Percentiles rank a stretch among this genome's conserved stretches.
These are phyloP conservation scores for Aspergillus sp. DNA, from an alignment of 2,329 filamentous ascomycete species.

Conservation along the genomic window DNA sequence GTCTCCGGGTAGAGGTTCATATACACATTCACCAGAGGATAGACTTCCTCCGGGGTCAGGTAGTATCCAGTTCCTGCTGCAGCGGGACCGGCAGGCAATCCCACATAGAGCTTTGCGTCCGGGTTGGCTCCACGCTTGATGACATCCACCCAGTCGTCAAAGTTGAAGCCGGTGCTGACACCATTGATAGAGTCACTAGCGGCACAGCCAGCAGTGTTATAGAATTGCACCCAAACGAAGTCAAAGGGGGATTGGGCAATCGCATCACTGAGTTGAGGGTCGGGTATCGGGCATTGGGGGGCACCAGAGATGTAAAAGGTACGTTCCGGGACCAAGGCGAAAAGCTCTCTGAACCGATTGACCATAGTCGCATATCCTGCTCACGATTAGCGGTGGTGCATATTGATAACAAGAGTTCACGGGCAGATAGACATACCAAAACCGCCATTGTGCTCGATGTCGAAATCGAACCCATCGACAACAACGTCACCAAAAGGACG, in stretches of 20 bases:
- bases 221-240: conserved; percentile 59
- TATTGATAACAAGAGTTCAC: background rate
- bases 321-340: conserved; percentile 33
- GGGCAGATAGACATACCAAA: conserved; percentile 27
- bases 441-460: conserved; percentile 41
- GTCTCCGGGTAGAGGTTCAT: conserved; percentile 40
- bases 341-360: conserved; percentile 48
- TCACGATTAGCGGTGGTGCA: background rate
- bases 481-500: conserved; percentile 51
- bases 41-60: conserved; percentile 49
- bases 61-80: conserved; percentile 46
- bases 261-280: conserved; percentile 49
- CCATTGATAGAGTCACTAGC: conserved; percentile 46
- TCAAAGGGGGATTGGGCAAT: conserved; percentile 52
- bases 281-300: conserved; percentile 56
- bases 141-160: conserved; percentile 48
- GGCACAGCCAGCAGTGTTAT: conserved; percentile 56
- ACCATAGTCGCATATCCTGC: conserved; percentile 53
- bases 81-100: conserved; percentile 45
- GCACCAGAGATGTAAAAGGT: conserved; percentile 56
- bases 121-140: conserved; percentile 43
- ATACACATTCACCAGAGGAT: conserved; percentile 48
- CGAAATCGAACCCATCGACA: conserved; percentile 58
- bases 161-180: conserved; percentile 45
- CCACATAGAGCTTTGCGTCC: conserved; percentile 56